Evolutionary conservation across 2,329 filamentous ascomycete genomes (phyloP), one percentile per base, ranked within the genome.

Genomic region (Trichoderma semiorbis): DNA sequence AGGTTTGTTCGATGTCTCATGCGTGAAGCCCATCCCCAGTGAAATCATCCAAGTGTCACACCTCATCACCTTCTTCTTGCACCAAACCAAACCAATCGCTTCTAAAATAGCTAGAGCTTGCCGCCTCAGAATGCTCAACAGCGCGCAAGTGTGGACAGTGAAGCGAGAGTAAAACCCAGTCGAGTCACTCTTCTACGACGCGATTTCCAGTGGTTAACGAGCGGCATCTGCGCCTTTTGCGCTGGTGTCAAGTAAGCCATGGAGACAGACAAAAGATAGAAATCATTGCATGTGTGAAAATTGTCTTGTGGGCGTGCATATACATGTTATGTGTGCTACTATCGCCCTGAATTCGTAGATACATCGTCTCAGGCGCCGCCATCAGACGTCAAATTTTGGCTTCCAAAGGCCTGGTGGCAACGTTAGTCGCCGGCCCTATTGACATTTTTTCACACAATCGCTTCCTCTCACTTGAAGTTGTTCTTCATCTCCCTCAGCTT

Each of bases 401-500:
- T 47, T 73, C 72, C 18, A 77, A 77, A 39, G 79, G 76, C 69
- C 80, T 81, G 39, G n/a, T 36, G n/a, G 47, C 28, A 32, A 11
- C 8, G 55, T 70, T 60, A 71, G 69, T 66, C n/a, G 36, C 61
- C 34, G 26, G 11, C 8, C 34, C 21, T 55, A 67, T 34, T 34
- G 14, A 28, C 28, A 30, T 32, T 50, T 58, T 58, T 32, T 50
- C 4, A 34, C 21, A 30, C 10, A 8, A 12, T 47, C 47, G 32
- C 64, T n/a, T 43, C 34, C 6, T 84, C 85, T 88, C 83, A 89
- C 84, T 87, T 87, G 81, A 89, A 89, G 81, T 85, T 88, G 79
- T 97, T 95, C 90, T 98, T 99, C 91, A 97, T 91, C 82, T 97
- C 93, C 69, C 96, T 87, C 77, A 98, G 84, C 77, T 91, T 91